Evolutionary conservation across 805 yeast genomes (phyloP), one percentile per base, ranked within the genome.

Genomic region (Saccharomycopsis fodiens): DNA sequence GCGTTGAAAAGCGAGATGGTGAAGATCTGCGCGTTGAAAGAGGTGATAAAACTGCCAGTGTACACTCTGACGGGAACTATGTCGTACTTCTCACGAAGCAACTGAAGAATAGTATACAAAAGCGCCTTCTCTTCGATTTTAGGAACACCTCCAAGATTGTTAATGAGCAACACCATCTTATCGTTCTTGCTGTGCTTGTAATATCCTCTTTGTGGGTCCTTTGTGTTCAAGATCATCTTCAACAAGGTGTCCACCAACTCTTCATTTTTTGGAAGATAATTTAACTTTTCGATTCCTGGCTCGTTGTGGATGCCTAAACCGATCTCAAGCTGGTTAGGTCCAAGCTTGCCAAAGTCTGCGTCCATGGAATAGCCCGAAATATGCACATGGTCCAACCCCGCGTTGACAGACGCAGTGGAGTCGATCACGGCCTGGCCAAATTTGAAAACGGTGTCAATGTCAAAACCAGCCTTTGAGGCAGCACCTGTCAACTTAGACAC

Each of bases 221-320:
- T 66, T 27, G 72, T 62, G 46, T 80, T 79, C 31, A 84, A 58
- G 47, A 89, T 63, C 57, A 77, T 76, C 35, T 78, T 69, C 43
- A 82, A 70, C 69, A 89, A 70, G 21, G 69, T 67, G 21, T 72
- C 61, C 37, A 79, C 68, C 29, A 89, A 65, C 0, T 73, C 73
- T 16, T 77, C 81, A 41, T 86, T 76, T 1, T 76, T 61, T 22
- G 96, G 96, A 54, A 89, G 76, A 44, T 72, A 71, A 13, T 66
- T 65, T 13, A 69, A 51, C 10, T 62, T 57, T 57, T 73, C 69
- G 47, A 79, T 79, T 51, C 97, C 97, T 1, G 96, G 93, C 61
- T 88, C 97, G 57, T 88, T 88, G 63, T 88, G 97, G 50, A 89
- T 89, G 39, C 97, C 97, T 78, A 89, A 81, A 21, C 97, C 97